A percentile compares a stretch with the other conserved stretches of the same genome.
phyloP scores from a whole-genome alignment of 768 basidiomycete genomes.

The Serendipita vermifera region DNA sequence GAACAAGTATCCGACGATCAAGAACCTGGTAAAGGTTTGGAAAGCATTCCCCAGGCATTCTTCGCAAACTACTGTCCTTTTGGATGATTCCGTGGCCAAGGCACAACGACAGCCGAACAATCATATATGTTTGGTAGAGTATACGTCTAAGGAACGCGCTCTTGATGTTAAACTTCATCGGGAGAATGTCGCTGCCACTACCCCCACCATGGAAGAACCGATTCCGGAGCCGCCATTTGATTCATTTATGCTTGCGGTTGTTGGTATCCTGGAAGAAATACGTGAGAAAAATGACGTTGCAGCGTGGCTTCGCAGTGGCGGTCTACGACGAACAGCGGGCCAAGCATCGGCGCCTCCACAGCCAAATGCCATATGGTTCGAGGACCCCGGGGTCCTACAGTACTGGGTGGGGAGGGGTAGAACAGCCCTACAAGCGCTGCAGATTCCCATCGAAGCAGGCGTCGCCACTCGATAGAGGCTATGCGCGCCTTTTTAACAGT shows the following conservation, averaged over 20 bases:
- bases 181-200: no score
- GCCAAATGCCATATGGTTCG: neutral
- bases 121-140: conserved; percentile 66
- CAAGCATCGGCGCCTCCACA: neutral
- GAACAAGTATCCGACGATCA: conserved; percentile 43
- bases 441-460: neutral
- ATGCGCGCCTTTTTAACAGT: no score
- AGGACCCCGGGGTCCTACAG: neutral
- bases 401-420: neutral
- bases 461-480: no score
- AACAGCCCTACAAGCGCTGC: neutral
- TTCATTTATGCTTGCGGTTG: neutral
- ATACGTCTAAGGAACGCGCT: conserved; percentile 24
- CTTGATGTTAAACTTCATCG: no score
- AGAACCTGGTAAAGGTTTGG: conserved; percentile 65
- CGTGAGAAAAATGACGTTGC: neutral
- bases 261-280: neutral
- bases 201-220: no score
- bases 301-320: neutral
- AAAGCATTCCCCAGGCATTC: conserved; percentile 31
- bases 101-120: conserved; percentile 66
- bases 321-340: neutral
- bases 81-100: conserved; percentile 42
- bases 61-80: conserved; percentile 34
- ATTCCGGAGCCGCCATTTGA: neutral